Evolutionary conservation across 352 stramenopile genomes (phyloP).

Genomic region (Pythium volutum): DNA sequence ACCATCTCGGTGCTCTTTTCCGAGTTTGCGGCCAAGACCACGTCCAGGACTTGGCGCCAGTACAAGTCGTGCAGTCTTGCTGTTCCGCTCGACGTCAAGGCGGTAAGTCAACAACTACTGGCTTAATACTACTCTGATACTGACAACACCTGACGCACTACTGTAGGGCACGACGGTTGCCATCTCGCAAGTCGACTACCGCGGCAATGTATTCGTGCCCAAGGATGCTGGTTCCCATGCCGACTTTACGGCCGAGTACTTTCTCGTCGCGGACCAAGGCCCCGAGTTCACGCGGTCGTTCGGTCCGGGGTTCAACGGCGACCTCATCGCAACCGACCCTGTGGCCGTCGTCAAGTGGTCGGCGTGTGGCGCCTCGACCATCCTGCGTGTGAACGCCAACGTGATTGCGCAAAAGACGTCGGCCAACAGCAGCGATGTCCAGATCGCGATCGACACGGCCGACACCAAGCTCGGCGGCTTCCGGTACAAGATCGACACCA

Average conservation of each 20-base stretch:
- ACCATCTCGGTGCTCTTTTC: slow-evolving; percentile 38
- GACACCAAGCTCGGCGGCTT: slow-evolving; percentile 44
- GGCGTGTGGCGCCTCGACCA: slow-evolving; percentile 41
- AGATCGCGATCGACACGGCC: slow-evolving; percentile 49
- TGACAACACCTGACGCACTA: no score
- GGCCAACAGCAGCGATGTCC: slow-evolving; percentile 30
- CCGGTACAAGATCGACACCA: slow-evolving; percentile 42
- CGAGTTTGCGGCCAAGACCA: slow-evolving; percentile 26
- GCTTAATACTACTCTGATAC: no score
- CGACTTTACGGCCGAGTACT: slow-evolving; percentile 51
- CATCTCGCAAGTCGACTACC: slow-evolving; percentile 45
- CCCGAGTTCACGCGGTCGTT: slow-evolving; percentile 29
- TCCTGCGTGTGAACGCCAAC: slow-evolving; percentile 48
- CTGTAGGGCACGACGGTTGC: slow-evolving; percentile 20
- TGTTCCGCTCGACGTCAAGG: slow-evolving; percentile 37
- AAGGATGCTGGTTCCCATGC: slow-evolving; percentile 29
- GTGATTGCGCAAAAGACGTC: slow-evolving; percentile 37
- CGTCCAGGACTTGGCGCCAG: slow-evolving; percentile 25
- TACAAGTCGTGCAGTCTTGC: slow-evolving; percentile 39
- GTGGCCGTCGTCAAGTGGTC: slow-evolving; percentile 48
- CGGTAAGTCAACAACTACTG: slow-evolving; percentile 22
- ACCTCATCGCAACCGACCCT: slow-evolving; percentile 42
- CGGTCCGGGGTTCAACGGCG: slow-evolving; percentile 25
- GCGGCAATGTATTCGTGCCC: slow-evolving; percentile 39
- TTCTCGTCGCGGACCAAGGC: slow-evolving; percentile 41